Evolutionary conservation across 83 land plant species (phyloP), one percentile per base, ranked within the genome.

Genomic region (Isoetes engelmannii): DNA sequence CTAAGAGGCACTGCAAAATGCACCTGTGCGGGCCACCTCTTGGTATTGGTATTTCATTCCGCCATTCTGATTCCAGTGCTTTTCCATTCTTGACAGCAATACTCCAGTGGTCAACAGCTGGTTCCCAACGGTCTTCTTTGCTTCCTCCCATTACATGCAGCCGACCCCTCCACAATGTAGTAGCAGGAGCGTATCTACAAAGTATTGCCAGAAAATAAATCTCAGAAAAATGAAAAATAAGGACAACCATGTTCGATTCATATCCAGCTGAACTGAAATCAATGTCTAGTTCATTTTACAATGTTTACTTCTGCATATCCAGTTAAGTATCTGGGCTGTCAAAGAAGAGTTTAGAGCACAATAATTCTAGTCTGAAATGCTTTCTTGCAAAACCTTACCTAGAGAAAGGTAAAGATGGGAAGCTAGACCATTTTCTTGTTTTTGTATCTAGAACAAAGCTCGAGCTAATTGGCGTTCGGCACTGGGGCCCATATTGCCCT

Each of bases 111-210:
- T 94, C 98, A 5, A 82, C 13, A 47, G 77, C 96, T 64, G 96
- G 92, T 47, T 87, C 87, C 72, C 86, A 83, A 10, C 98, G 96
- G 75, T 94, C 85, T 73, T 90, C 96, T 61, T 90, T 86, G 82
- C 98, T 84, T 0, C 98, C 98, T 49, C 98, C 98, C 96, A 94
- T 94, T 8, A 94, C 98, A 81, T 94, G 98, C 15, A 94, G 80
- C 68, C 98, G 83, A 47, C 98, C 98, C 73, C 84, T 88, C 96
- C 98, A 94, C 46, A 94, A 82, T 59, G 88, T 92, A 19, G 98
- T 88, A 48, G 98, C 96, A 67, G 98, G 97, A 54, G 98, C 92
- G 84, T 94, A 94, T 71, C 98, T 94, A 75, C 73, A 69, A 74
- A 53, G 65, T 48, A 18, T 67, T 51, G 1, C 17, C 55, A 51